Base-by-base conservation (phyloP, 2,329 filamentous ascomycete genomes). In the Fusarium luffae region DNA sequence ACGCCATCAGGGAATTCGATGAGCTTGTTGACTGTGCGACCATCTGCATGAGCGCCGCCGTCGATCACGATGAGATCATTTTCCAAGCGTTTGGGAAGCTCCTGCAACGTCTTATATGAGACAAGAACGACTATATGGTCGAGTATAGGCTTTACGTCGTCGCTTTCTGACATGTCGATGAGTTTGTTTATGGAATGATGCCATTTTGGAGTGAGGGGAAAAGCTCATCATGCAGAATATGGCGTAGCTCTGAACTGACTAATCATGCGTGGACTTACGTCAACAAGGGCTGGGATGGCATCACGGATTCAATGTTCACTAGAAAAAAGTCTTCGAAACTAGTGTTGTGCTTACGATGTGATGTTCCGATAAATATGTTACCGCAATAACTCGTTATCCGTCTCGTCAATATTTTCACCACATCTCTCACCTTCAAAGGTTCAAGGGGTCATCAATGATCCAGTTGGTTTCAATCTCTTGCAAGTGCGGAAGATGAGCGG, bases 61-160 rank as follows among this genome's bases (percentile, higher is more conserved):
- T 70, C 68, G 3, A 70, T 70, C 8, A 70, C 58, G 2, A 42
- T 54, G 16, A 70, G 59, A 8, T 7, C 32, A 3, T 3, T 42
- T 1, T 70, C 43, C 1, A 70, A n/a, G 1, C 19, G 63, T 7
- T 57, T 65, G 2, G 68, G 68, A 0, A 70, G 54, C 3, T 64
- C 37, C 3, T 68, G 63, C 0, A 70, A 23, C 3, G 63, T 68
- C 7, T 70, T 32, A 1, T 64, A 51, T 1, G 67, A 70, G 3
- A 70, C 54, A 1, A 70, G 11, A 3, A 70, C 43, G 10, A 70
- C 67, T 14, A 70, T 60, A 7, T 70, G 68, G 5, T 70, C 68
- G 1, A 70, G 3, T 11, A 64, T 70, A 3, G 68, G 63, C 2
- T 9, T 18, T 0, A 70, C 14, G 2, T 2, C 48, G 13, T 4